Evolutionary conservation across 2,329 filamentous ascomycete genomes (phyloP), one percentile per base, ranked within the genome.

Genomic region (Beauveria rudraprayagi): DNA sequence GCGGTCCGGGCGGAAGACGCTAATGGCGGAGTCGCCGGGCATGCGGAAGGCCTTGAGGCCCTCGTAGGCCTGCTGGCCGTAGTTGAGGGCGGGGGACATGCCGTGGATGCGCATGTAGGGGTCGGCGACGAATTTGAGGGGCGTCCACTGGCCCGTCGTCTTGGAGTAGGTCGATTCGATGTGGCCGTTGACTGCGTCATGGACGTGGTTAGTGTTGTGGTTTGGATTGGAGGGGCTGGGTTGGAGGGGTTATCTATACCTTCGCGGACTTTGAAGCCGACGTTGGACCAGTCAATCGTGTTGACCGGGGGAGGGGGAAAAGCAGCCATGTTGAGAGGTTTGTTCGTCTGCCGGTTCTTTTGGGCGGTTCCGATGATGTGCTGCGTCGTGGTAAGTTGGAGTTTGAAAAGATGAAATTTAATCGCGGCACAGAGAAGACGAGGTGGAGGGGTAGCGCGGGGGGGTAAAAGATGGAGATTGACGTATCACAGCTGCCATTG

Each of bases 11-110:
- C 93, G 89, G 84, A 97, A 97, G 73, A 97, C 84, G 72, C 86
- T 85, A 77, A 97, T 92, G 63, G 77, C 76, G 63, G 19, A 43
- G 80, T 89, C 84, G 62, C 82, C 78, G 19, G 91, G 89, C 2
- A 82, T 80, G 65, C 93, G 91, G 83, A 97, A 97, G 60, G 93
- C 92, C 76, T 97, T 97, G 73, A 97, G 86, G n/a, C 94, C 94
- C 74, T 99, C 94, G 80, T 96, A 99, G 69, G 91, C 93, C 78
- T 97, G 94, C 72, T 96, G 92, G 62, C 93, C 92, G 75, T 99
- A 99, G 82, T 99, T 99, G 66, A 97, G 84, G 48, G 86, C 93
- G 0, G 94, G 92, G 0, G 92, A 88, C 90, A 99, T 94, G 74
- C 93, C 94, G 76, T 97, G 93, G 71, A 97, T 86, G 66, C 87